Evolutionary conservation across 2,329 filamentous ascomycete genomes (phyloP).

Genomic region (Talaromyces verruculosus): DNA sequence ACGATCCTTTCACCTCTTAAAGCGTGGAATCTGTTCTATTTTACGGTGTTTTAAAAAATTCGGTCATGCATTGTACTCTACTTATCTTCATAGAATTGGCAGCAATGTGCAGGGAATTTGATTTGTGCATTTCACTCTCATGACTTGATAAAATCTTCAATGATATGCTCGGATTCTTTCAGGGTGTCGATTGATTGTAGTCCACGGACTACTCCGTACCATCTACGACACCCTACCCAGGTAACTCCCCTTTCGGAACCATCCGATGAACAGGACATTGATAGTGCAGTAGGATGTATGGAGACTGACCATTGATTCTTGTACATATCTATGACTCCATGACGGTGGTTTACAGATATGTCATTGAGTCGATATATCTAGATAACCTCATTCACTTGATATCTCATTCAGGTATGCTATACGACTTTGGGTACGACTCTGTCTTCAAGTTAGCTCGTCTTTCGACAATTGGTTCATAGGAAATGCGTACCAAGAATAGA

Average conservation of each 20-base stretch:
- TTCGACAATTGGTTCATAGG: background rate
- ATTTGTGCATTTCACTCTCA: background rate
- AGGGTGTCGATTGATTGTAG: background rate
- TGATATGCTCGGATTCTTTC: background rate
- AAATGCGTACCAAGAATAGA: constrained; percentile 34
- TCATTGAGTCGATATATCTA: background rate
- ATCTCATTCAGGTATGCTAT: constrained; percentile 22
- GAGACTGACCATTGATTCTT: background rate
- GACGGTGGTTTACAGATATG: background rate
- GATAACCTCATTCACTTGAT: background rate
- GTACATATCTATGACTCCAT: background rate
- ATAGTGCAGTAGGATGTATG: background rate
- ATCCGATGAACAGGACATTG: background rate
- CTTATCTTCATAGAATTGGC: constrained; percentile 5
- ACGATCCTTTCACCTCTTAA: constrained; percentile 15
- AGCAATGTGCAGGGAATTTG: background rate
- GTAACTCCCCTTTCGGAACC: background rate
- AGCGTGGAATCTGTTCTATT: background rate
- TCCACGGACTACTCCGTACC: background rate
- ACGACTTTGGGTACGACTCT: constrained; percentile 47
- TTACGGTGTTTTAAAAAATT: background rate
- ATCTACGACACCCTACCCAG: background rate
- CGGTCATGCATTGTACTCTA: constrained; percentile 10
- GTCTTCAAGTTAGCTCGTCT: background rate
- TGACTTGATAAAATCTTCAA: background rate